Evolutionary conservation across 805 yeast genomes (phyloP), one percentile per base, ranked within the genome.

Genomic region (Candida parachauliodes): DNA sequence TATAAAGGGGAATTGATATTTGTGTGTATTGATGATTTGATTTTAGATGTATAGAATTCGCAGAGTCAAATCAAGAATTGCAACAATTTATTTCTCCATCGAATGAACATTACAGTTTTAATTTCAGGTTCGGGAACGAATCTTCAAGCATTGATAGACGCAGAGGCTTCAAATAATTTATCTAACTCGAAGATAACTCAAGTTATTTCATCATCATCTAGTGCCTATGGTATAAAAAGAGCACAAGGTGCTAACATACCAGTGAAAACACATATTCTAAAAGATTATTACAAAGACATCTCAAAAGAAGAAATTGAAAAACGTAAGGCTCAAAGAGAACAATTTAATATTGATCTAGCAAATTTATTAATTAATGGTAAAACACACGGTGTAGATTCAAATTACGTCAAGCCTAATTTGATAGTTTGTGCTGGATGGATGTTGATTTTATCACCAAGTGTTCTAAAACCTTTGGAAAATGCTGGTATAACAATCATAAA

Each of bases 391-490:
- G 28, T 42, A 19, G 55, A 47, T 16, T 32, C 45, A 3, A 44
- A 51, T 1, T 71, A 77, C 37, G 48, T 58, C 22, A 72, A 72
- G 47, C 98, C 98, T 4, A 86, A 85, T 48, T 70, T 93, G 45
- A 80, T 93, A 28, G 97, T 93, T 5, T 93, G 98, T 64, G 98
- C 98, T 4, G 98, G 98, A 2, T 93, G 98, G 98, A 82, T 93
- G 89, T 74, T 93, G 36, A 93, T 93, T 41, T 70, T 93, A 42
- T 84, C 96, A 1, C 80, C 87, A 3, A 70, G 77, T 15, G 88
- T 88, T 48, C 68, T 93, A 43, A 62, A 67, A 27, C 88, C 89
- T 3, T 60, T 89, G 23, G 76, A 69, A 35, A 57, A 72, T 2
- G 77, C 72, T 3, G 66, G 72, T 1, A 73, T 88, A 20, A 86